Evolutionary conservation across 23 red algal species (phyloP), one percentile per base, ranked within the genome.

Genomic region (Gracilaria caudata): DNA sequence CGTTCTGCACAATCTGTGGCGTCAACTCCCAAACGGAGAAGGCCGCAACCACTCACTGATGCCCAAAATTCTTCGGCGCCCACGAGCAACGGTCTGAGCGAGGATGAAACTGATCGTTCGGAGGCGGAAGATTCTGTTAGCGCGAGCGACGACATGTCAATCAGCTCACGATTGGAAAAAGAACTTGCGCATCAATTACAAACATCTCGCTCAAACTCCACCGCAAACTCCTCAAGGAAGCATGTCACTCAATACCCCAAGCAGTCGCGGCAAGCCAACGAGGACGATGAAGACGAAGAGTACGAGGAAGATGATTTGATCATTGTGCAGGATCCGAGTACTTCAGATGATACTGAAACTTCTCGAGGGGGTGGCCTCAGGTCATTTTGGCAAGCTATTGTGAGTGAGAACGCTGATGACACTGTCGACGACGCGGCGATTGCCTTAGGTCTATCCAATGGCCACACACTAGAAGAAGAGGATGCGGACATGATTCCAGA

Each of bases 371-470:
- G 83, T 4, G 83, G 45, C 35, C 46, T 90, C 10, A 47, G 73
- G 0, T 80, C 74, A 20, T 65, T 90, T 32, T 90, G 86, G 86
- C 58, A 68, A 66, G 86, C 86, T 7, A 90, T 90, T 73, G 86
- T 90, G 37, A 74, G 86, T 66, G 86, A 90, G 54, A 80, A 90
- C 32, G 60, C 20, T 19, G 86, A 90, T 66, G 86, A 90, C 17
- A 81, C 86, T 41, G 74, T 90, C 14, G 86, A 90, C 63, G 86
- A 90, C 58, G 86, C 86, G 21, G 86, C 86, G n/a, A 71, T 70
- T 80, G 86, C 75, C 30, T 35, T 90, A 2, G 86, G 86, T 19
- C 58, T 90, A 4, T 10, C 79, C 21, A 83, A 83, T 63, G 56
- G 55, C 4, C 46, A 51, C 30, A n/a, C 44, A 17, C 46, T 8